phyloP scores from a whole-genome alignment of 208 protist species.

The Leishmania aethiopica region DNA sequence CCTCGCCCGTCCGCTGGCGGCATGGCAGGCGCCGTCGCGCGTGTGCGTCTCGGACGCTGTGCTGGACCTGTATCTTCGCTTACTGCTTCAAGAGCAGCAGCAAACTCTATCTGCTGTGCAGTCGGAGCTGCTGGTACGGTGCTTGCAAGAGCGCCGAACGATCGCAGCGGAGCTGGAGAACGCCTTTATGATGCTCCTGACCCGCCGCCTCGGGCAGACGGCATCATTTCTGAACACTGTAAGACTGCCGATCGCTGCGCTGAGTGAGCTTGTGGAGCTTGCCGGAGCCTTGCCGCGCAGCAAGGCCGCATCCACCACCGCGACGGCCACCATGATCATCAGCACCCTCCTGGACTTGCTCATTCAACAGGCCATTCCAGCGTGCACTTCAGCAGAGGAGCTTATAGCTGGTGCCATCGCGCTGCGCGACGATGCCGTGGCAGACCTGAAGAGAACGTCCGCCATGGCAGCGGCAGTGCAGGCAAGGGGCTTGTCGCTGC shows the following conservation, averaged over 20 bases:
- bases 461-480: slow-evolving; percentile 18
- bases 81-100: slow-evolving; percentile 37
- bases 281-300: slow-evolving; percentile 7
- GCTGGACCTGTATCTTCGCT: slow-evolving; percentile 62
- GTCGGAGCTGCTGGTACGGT: slow-evolving; percentile 37
- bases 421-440: slow-evolving; percentile 14
- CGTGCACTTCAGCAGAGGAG: slow-evolving; percentile 16
- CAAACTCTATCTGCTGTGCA: slow-evolving; percentile 8
- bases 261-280: slow-evolving; percentile 23
- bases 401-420: slow-evolving; percentile 16
- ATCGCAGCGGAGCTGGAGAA: slow-evolving; percentile 44
- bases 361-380: slow-evolving; percentile 22
- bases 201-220: slow-evolving; percentile 57
- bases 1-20: not conserved
- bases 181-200: slow-evolving; percentile 59
- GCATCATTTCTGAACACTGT: slow-evolving; percentile 13
- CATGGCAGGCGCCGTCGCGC: not conserved
- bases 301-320: slow-evolving; percentile 8
- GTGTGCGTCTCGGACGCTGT: slow-evolving; percentile 48
- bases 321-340: slow-evolving; percentile 35
- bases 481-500: slow-evolving; percentile 13
- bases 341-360: slow-evolving; percentile 47
- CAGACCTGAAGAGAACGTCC: slow-evolving; percentile 9
- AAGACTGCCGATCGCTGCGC: slow-evolving; percentile 12
- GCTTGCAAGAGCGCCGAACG: slow-evolving; percentile 40